phyloP scores from a whole-genome alignment of 2,329 filamentous ascomycete genomes.

The Nectriaceae sp. region DNA sequence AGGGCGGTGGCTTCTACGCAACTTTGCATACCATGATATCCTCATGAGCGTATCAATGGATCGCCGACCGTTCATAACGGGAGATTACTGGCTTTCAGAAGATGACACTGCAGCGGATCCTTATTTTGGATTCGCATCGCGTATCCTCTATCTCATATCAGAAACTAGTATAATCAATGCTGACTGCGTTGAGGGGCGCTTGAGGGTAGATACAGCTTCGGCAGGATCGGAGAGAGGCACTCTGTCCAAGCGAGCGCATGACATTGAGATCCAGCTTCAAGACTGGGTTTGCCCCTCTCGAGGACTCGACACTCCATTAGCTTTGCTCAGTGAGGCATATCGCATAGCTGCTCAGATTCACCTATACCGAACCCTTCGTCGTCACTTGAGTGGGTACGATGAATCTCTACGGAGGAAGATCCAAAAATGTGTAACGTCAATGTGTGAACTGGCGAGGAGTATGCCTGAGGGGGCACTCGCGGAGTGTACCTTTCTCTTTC shows the following conservation, averaged over 20 bases:
- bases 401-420: background rate
- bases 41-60: constrained; percentile 13
- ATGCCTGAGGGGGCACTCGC: background rate
- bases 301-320: background rate
- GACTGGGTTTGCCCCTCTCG: background rate
- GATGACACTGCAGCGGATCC: constrained; percentile 8
- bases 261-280: background rate
- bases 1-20: constrained; percentile 20
- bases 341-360: background rate
- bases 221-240: background rate
- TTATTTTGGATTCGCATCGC: constrained; percentile 13
- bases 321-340: background rate
- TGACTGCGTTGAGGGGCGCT: background rate
- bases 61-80: constrained; percentile 4
- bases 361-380: background rate
- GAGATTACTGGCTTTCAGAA: constrained; percentile 12
- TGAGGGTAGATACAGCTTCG: background rate
- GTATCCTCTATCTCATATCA: constrained; percentile 6
- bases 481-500: background rate
- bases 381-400: background rate
- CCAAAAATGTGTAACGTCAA: background rate
- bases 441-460: background rate
- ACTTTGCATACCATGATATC: constrained; percentile 14
- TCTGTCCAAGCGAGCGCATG: background rate
- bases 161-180: constrained; percentile 10